Conservation (phyloP, 208 protist species). For the Trypanosoma lewisi region DNA sequence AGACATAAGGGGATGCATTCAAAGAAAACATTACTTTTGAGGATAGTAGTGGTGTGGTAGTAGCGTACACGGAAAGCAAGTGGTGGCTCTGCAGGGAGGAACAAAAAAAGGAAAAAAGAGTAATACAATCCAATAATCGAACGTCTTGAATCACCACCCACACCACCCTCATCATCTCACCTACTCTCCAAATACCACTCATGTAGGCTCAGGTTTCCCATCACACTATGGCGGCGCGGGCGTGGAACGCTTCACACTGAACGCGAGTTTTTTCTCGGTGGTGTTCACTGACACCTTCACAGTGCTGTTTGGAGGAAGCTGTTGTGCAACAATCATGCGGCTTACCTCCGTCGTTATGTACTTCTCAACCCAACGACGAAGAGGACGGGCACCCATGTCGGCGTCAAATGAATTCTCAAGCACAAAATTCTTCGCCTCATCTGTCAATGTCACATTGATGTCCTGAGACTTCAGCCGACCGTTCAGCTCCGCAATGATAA, state of each 20-base stretch:
- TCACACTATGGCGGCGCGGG: background rate
- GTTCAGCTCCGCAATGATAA: conserved; percentile 63
- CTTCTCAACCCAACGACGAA: conserved; percentile 88
- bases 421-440: conserved; percentile 71
- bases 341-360: conserved; percentile 88
- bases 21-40: background rate
- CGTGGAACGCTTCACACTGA: conserved; percentile 55
- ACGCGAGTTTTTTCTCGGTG: conserved; percentile 42
- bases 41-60: no score
- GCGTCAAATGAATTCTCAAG: conserved; percentile 68
- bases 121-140: no score
- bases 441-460: conserved; percentile 50
- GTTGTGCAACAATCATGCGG: conserved; percentile 78
- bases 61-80: no score
- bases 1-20: conserved; percentile 3
- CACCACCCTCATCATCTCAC: background rate
- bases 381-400: conserved; percentile 89
- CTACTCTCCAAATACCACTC: background rate
- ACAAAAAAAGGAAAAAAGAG: no score
- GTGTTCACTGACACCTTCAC: conserved; percentile 52
- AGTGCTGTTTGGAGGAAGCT: conserved; percentile 70
- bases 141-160: no score
- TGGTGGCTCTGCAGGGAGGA: no score
- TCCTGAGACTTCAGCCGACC: conserved; percentile 57
- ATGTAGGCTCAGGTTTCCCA: background rate